Evolutionary conservation across 495 filamentous ascomycete genomes (phyloP), one percentile per base, ranked within the genome.

Genomic region (Penicillium subrubescens): DNA sequence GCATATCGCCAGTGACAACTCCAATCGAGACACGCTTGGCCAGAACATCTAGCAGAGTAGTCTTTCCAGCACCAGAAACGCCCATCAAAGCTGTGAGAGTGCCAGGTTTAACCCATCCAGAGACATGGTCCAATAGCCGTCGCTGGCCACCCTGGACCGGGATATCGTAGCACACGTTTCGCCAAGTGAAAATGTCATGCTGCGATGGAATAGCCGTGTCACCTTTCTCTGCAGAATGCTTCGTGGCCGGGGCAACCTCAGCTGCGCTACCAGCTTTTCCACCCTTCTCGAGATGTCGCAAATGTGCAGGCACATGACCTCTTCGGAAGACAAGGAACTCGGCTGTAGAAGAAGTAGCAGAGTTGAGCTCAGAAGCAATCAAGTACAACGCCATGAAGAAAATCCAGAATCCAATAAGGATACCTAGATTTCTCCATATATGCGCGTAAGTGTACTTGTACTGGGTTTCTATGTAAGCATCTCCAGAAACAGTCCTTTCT

Each of bases 141-240:
- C 85, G 80, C 53, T 87, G 75, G 2, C 83, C 84, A 39, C 81
- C 84, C 59, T 89, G 81, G 66, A 85, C 81, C 4, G 84, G 84
- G 37, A 92, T 88, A 57, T 85, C 85, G 62, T 92, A 94, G 71
- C 85, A 88, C 11, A 96, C 83, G 64, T 90, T 82, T 65, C 88
- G 83, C 90, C 89, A 94, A 7, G 89, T 91, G 59, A 94, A 87
- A 31, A 94, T 85, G 63, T 88, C 88, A 57, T 77, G 78, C 54
- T 79, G 75, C 3, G 82, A 71, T 83, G 87, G 63, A 79, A 82
- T 58, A 1, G 57, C 69, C 64, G 76, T 51, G 14, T 70, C 39
- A 48, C 63, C 60, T 23, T 69, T 63, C 0, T 41, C 19, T 15
- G 77, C 29, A 65, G 71, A 61, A 71, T 74, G 37, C 69, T 72